Conservation (phyloP, 306 rosid genomes). For the Arachis hypogaea region DNA sequence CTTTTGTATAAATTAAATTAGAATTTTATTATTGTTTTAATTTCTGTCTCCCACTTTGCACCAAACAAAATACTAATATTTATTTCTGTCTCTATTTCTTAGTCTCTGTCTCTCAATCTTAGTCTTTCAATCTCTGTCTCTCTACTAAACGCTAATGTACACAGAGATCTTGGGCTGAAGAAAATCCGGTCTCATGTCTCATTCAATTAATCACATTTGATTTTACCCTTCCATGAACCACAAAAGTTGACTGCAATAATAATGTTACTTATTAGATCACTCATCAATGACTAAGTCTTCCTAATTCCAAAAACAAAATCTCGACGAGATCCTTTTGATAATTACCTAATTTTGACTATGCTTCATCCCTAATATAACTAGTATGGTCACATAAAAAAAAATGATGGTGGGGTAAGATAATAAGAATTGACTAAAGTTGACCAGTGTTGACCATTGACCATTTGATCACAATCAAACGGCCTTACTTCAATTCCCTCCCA, state of each 20-base stretch:
- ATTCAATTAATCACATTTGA: constrained; percentile 35
- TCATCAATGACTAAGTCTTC: constrained; percentile 32
- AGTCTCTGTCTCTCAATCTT: too few species aligned
- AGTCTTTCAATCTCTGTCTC: too few species aligned
- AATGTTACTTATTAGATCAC: neutral
- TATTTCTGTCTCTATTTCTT: too few species aligned
- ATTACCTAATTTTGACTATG: constrained; percentile 54
- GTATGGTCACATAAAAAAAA: neutral
- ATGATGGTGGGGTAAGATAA: neutral
- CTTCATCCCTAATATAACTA: constrained; percentile 14
- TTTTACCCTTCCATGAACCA: constrained; percentile 31
- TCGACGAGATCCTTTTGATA: constrained; percentile 54
- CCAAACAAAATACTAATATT: too few species aligned
- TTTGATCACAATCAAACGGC: constrained; percentile 48
- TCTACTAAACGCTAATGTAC: too few species aligned
- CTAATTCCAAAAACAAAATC: constrained; percentile 48
- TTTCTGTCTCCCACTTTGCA: too few species aligned
- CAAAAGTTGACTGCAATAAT: constrained; percentile 33
- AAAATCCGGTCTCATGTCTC: constrained; percentile 58
- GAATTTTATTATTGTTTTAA: too few species aligned
- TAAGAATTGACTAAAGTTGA: constrained; percentile 52
- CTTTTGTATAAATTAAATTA: too few species aligned
- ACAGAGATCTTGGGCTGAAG: constrained; percentile 42
- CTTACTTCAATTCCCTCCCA: neutral
- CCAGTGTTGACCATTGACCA: constrained; percentile 58